These are phyloP conservation scores for Quercus phellos DNA, from an alignment of 331 rosid genomes.

Conservation along the genomic window DNA sequence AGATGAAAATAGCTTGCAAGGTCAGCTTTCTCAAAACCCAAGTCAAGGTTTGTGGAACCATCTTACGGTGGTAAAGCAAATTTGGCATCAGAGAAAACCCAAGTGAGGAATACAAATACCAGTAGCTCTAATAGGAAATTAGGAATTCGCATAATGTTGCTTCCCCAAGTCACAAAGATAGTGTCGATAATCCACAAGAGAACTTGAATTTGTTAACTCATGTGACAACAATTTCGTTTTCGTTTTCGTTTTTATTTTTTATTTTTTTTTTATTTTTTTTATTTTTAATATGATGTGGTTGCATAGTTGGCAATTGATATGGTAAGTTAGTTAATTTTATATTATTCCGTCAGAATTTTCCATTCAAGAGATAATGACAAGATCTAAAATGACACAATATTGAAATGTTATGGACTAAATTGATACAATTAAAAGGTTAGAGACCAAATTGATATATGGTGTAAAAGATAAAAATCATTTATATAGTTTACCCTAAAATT, in stretches of 20 bases:
- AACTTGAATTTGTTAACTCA: background rate
- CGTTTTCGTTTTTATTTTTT: fast-evolving
- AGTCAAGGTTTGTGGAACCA: conserved; percentile 63
- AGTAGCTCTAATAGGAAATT: conserved; percentile 6
- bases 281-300: too few relatives aligned
- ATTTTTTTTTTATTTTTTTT: too few relatives aligned
- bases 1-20: conserved; percentile 26
- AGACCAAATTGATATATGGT: too few relatives aligned
- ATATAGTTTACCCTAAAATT: too few relatives aligned
- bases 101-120: background rate
- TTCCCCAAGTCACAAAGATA: conserved; percentile 27
- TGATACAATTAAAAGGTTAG: too few relatives aligned
- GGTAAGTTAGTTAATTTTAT: too few relatives aligned
- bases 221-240: too few relatives aligned
- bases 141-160: conserved; percentile 22
- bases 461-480: too few relatives aligned
- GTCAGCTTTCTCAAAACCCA: conserved; percentile 52
- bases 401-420: too few relatives aligned
- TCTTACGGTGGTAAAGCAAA: conserved; percentile 22
- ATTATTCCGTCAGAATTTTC: too few relatives aligned
- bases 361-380: fast-evolving
- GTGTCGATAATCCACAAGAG: conserved; percentile 27
- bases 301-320: too few relatives aligned
- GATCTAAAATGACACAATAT: too few relatives aligned
- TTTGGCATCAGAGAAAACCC: conserved; percentile 24